Evolutionary conservation across 192 early-diverging fungal species (phyloP).

Genomic region (Kickxella alabastrina): DNA sequence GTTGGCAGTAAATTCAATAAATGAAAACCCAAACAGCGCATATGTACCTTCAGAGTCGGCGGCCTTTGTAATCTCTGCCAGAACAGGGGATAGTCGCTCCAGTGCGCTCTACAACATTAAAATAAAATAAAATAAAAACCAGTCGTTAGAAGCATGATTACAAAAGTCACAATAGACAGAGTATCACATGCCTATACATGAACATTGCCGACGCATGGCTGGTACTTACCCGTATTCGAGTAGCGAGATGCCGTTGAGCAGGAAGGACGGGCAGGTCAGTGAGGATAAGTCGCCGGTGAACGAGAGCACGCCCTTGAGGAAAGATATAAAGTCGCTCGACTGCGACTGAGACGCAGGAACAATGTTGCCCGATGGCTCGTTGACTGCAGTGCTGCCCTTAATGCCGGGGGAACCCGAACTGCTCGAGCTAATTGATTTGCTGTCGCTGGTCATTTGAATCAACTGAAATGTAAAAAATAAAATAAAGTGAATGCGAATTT

Average conservation of each 20-base stretch:
- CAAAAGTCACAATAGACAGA: no score
- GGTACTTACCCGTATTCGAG: constrained; percentile 74
- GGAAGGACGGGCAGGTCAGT: constrained; percentile 75
- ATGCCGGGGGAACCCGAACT: constrained; percentile 12
- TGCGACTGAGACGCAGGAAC: constrained; percentile 62
- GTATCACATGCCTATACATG: no score
- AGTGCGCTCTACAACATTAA: constrained; percentile 37
- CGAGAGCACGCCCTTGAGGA: constrained; percentile 65
- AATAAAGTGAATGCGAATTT: not conserved
- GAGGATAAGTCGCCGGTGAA: constrained; percentile 79
- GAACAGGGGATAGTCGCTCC: constrained; percentile 61
- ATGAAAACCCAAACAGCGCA: not conserved
- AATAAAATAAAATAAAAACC: not conserved
- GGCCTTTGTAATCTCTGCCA: constrained; percentile 64
- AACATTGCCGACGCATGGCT: no score
- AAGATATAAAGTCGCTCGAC: constrained; percentile 60
- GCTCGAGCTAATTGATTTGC: constrained; percentile 31
- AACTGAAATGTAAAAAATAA: not conserved
- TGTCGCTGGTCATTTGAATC: constrained; percentile 36
- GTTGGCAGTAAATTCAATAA: not conserved
- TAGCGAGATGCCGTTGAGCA: constrained; percentile 71
- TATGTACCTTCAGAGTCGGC: constrained; percentile 45
- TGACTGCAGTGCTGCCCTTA: constrained; percentile 10
- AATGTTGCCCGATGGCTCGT: constrained; percentile 37
- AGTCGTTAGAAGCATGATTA: not conserved